Percentiles rank a stretch among this genome's conserved stretches.
Evolutionary conservation across 805 yeast genomes (phyloP).

Genomic region (Kluyveromyces nonfermentans): DNA sequence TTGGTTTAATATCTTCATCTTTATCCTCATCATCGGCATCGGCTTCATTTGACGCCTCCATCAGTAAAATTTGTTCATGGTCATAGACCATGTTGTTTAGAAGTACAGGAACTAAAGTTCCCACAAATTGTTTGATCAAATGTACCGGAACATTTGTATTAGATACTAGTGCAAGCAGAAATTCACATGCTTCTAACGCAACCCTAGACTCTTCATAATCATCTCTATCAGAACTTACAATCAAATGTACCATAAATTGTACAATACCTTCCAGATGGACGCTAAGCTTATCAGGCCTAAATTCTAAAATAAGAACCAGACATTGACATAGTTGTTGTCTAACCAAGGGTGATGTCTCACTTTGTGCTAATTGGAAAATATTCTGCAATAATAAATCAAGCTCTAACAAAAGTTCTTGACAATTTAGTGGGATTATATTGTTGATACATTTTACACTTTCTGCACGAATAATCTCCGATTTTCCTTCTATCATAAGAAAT

Average conservation of each 20-base stretch:
- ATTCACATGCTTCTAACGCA: conserved; percentile 89
- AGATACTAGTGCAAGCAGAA: conserved; percentile 66
- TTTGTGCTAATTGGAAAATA: conserved; percentile 58
- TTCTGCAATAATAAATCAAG: conserved; percentile 57
- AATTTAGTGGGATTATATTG: conserved; percentile 59
- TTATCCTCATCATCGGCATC: conserved; percentile 72
- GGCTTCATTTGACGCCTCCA: conserved; percentile 54
- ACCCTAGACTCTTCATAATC: conserved; percentile 54
- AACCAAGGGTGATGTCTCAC: conserved; percentile 46
- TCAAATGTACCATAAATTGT: conserved; percentile 71
- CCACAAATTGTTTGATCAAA: conserved; percentile 48
- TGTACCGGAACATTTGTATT: conserved; percentile 43
- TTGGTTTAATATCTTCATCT: conserved; percentile 82
- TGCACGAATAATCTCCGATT: conserved; percentile 43
- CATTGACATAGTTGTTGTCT: conserved; percentile 70
- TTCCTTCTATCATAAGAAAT: conserved; percentile 35
- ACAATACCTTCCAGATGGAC: conserved; percentile 85
- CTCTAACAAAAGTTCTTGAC: conserved; percentile 55
- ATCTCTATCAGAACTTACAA: conserved; percentile 29
- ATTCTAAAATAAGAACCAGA: conserved; percentile 60
- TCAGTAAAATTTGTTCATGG: conserved; percentile 62
- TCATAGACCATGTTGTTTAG: conserved; percentile 80
- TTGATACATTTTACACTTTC: conserved; percentile 63
- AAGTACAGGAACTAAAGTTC: conserved; percentile 63
- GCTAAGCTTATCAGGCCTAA: conserved; percentile 67